Conservation (phyloP, 352 stramenopile genomes). For the Globisporangium rhizosaccharum region DNA sequence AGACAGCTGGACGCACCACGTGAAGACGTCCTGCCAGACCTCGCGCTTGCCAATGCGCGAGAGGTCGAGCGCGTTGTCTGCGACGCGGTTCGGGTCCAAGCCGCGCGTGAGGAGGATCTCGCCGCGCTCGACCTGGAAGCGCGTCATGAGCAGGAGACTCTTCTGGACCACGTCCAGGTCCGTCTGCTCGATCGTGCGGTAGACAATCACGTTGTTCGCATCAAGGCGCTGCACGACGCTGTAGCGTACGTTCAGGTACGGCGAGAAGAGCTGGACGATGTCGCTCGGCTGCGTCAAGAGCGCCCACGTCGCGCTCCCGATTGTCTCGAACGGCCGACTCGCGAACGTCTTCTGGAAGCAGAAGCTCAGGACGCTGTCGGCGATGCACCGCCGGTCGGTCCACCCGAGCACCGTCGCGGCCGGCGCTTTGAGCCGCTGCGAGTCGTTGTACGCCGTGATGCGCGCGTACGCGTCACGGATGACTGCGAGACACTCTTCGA, state of each 20-base stretch:
- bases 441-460: conserved; percentile 30
- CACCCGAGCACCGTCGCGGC: conserved; percentile 34
- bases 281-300: conserved; percentile 23
- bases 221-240: conserved; percentile 36
- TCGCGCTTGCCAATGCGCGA: conserved; percentile 34
- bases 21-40: conserved; percentile 34
- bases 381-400: conserved; percentile 27
- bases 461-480: conserved; percentile 33
- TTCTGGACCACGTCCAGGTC: conserved; percentile 37
- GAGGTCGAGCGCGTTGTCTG: conserved; percentile 31
- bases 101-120: conserved; percentile 28
- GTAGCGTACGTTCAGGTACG: conserved; percentile 29
- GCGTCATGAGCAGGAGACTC: conserved; percentile 37
- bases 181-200: conserved; percentile 34
- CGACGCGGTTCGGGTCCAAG: conserved; percentile 30
- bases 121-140: conserved; percentile 39
- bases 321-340: conserved; percentile 16
- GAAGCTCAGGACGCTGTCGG: conserved; percentile 23
- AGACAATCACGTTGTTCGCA: conserved; percentile 35
- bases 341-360: conserved; percentile 43
- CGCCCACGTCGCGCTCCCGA: conserved; percentile 28
- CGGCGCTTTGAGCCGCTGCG: conserved; percentile 26
- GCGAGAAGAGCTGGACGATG: conserved; percentile 28
- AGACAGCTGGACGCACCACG: conserved; percentile 28
- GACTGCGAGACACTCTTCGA: conserved; percentile 37